Conservation (phyloP, 1,139 yeast genomes). For the Candida labiduridarum region DNA sequence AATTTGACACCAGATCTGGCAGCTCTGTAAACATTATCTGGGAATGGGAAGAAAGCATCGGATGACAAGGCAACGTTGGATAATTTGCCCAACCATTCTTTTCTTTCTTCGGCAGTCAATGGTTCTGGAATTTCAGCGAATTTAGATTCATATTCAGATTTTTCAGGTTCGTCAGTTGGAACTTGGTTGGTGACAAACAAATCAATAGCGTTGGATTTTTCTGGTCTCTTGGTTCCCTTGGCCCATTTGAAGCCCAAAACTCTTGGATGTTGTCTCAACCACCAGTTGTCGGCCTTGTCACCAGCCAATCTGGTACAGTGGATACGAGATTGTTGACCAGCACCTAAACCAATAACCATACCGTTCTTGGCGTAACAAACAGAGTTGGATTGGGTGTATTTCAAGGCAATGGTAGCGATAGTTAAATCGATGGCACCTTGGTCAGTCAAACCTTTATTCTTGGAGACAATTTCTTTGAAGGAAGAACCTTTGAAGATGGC, state of each 20-base stretch:
- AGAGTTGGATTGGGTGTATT: constrained; percentile 97
- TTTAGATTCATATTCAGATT: constrained; percentile 86
- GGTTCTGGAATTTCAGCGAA: constrained; percentile 84
- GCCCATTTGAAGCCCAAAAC: constrained; percentile 96
- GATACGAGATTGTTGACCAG: constrained; percentile 98
- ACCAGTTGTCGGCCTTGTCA: constrained; percentile 99
- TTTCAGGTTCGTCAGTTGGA: constrained; percentile 91
- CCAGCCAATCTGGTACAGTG: constrained; percentile 99
- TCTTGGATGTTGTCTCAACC: constrained; percentile 97
- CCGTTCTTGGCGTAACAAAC: constrained; percentile 98
- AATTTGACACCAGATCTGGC: constrained; percentile 94
- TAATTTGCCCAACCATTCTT: constrained; percentile 81
- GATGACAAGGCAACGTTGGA: constrained; percentile 88
- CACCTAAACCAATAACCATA: constrained; percentile 98
- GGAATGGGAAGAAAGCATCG: constrained; percentile 99
- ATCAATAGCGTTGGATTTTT: constrained; percentile 96
- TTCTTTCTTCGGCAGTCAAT: constrained; percentile 78
- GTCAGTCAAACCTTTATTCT: constrained; percentile 83
- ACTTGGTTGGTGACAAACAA: constrained; percentile 88
- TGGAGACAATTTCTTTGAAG: constrained; percentile 88
- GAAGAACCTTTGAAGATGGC: constrained; percentile 87
- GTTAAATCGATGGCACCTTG: constrained; percentile 92
- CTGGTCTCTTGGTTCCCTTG: constrained; percentile 97
- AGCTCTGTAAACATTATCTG: constrained; percentile 97
- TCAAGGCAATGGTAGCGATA: constrained; percentile 95